A percentile compares a stretch with the other conserved stretches of the same genome.
Conservation (phyloP, 2,329 filamentous ascomycete species). For the Pseudogymnoascus sp. region DNA sequence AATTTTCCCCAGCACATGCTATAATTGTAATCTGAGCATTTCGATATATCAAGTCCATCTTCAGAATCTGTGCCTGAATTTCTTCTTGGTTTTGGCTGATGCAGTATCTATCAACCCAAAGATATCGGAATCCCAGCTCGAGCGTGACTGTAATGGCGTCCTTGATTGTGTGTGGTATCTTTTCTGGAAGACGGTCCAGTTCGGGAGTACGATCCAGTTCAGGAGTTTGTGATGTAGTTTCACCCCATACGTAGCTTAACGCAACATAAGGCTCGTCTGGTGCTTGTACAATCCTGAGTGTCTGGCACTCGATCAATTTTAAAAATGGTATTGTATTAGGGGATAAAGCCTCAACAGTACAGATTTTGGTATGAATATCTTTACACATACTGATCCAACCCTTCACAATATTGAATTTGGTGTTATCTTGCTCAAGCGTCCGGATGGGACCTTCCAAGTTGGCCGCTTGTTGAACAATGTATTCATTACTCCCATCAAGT, state of each 20-base stretch:
- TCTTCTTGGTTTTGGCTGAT: slow-evolving; percentile 15
- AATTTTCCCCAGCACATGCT: slow-evolving; percentile 16
- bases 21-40: slow-evolving; percentile 20
- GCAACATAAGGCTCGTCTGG: neutral
- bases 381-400: too few species aligned
- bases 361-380: too few species aligned
- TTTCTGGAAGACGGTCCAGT: neutral
- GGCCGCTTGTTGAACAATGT: too few species aligned
- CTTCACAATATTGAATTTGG: too few species aligned
- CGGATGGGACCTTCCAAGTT: too few species aligned
- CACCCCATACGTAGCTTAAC: slow-evolving; percentile 11
- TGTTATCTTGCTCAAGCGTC: too few species aligned
- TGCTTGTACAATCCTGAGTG: too few species aligned
- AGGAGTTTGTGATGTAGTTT: neutral
- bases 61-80: slow-evolving; percentile 13
- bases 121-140: slow-evolving; percentile 19
- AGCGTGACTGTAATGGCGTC: slow-evolving; percentile 19
- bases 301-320: too few species aligned
- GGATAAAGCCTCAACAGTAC: too few species aligned
- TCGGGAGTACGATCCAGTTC: neutral
- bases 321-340: too few species aligned
- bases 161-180: slow-evolving; percentile 17
- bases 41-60: slow-evolving; percentile 24
- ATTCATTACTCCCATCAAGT: too few species aligned
- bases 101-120: slow-evolving; percentile 28